These are phyloP conservation scores for Delonix regia DNA, from an alignment of 306 rosid genomes.

Conservation along the genomic window DNA sequence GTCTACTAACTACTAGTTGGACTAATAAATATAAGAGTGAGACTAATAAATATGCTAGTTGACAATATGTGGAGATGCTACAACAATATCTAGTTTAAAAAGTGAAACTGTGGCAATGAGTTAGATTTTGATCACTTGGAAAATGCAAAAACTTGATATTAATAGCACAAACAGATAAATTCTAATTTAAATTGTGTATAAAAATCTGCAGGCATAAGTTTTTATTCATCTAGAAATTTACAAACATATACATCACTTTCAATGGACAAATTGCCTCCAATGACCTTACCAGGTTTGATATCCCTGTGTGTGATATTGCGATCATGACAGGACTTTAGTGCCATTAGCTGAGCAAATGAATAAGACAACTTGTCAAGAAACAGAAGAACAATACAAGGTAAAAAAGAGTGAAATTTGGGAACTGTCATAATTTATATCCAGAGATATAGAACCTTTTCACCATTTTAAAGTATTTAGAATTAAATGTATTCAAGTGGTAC, in stretches of 20 bases:
- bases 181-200: not conserved
- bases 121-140: conserved; percentile 7
- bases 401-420: not conserved
- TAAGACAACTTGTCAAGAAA: conserved; percentile 20
- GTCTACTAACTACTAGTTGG: too few species aligned
- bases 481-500: not conserved
- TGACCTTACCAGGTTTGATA: conserved; percentile 90
- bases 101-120: not conserved
- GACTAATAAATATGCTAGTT: too few species aligned
- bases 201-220: not conserved
- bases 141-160: conserved; percentile 18
- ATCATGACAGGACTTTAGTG: conserved; percentile 90
- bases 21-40: too few species aligned
- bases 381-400: conserved; percentile 2
- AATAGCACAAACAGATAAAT: conserved; percentile 27
- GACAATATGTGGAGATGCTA: too few species aligned
- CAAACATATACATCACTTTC: conserved; percentile 4
- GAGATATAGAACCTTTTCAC: conserved; percentile 5
- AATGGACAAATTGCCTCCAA: conserved; percentile 25
- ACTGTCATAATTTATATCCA: conserved; percentile 13
- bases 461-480: not conserved
- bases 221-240: conserved; percentile 18
- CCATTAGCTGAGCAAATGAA: conserved; percentile 66
- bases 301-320: conserved; percentile 96
- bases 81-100: conserved; percentile 22